Evolutionary conservation across 306 rosid species (phyloP).

Genomic region (Hippophae gyantsensis): DNA sequence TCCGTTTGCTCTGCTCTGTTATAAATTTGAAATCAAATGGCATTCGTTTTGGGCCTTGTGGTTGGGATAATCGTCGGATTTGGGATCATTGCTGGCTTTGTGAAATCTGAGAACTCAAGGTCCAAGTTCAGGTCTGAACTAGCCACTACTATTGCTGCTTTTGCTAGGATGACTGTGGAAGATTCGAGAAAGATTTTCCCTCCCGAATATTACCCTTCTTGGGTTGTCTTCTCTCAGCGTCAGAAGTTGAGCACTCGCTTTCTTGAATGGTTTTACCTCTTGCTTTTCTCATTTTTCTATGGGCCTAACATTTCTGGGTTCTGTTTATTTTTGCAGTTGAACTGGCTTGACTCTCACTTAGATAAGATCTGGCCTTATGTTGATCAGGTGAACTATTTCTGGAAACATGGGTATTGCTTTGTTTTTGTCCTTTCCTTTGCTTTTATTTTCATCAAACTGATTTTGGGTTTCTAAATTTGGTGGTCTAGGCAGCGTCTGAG

Average conservation of each 20-base stretch:
- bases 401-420: background rate
- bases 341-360: conserved; percentile 77
- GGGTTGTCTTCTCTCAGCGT: conserved; percentile 77
- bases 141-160: conserved; percentile 66
- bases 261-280: background rate
- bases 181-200: conserved; percentile 89
- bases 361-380: conserved; percentile 92
- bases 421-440: background rate
- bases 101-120: conserved; percentile 54
- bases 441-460: background rate
- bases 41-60: conserved; percentile 63
- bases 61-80: conserved; percentile 56
- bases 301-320: conserved; percentile 12
- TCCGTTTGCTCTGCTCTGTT: background rate
- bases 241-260: conserved; percentile 56
- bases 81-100: conserved; percentile 49
- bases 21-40: conserved; percentile 32
- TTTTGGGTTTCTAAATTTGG: background rate
- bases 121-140: conserved; percentile 57
- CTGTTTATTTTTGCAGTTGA: conserved; percentile 37
- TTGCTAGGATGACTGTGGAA: conserved; percentile 69
- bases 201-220: conserved; percentile 68
- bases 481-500: conserved; percentile 86
- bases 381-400: conserved; percentile 44
- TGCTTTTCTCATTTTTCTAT: background rate